Conservation (phyloP, 192 early-diverging fungal species). For the Rhizophagus prolifer region DNA sequence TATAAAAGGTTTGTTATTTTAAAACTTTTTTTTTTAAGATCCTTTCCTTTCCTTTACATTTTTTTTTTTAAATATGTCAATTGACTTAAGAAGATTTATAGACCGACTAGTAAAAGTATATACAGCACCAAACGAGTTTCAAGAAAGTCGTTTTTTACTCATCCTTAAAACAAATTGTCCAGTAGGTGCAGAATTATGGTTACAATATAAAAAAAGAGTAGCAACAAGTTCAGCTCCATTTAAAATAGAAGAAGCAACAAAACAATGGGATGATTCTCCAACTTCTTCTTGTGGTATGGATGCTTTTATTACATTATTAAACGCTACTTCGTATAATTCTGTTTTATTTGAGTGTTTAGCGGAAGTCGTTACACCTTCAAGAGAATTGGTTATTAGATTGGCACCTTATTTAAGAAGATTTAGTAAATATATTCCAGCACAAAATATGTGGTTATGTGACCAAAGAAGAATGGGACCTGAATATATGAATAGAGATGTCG, state of each 20-base stretch:
- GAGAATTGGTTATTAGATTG: constrained; percentile 29
- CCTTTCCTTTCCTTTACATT: background rate
- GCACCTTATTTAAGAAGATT: constrained; percentile 27
- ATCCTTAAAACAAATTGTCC: constrained; percentile 28
- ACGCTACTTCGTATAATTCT: constrained; percentile 23
- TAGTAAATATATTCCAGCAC: constrained; percentile 30
- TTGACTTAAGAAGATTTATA: constrained; percentile 18
- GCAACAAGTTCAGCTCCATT: constrained; percentile 6
- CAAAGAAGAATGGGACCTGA: constrained; percentile 30
- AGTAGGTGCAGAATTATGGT: constrained; percentile 24
- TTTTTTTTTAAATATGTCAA: constrained; percentile 5
- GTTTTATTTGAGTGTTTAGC: constrained; percentile 29
- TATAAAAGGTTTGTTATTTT: too few relatives aligned
- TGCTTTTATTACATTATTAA: constrained; percentile 28
- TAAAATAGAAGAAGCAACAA: background rate
- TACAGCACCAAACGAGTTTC: constrained; percentile 20
- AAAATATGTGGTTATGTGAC: constrained; percentile 32
- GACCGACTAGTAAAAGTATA: constrained; percentile 22
- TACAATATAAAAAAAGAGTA: constrained; percentile 26
- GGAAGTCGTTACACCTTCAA: constrained; percentile 25
- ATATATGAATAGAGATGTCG: constrained; percentile 30
- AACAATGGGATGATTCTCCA: constrained; percentile 26
- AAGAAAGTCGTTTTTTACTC: constrained; percentile 27
- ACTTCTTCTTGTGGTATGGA: constrained; percentile 31
- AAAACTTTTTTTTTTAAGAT: background rate